Conservation (phyloP, 805 yeast genomes). For the Wickerhamiella brachini region DNA sequence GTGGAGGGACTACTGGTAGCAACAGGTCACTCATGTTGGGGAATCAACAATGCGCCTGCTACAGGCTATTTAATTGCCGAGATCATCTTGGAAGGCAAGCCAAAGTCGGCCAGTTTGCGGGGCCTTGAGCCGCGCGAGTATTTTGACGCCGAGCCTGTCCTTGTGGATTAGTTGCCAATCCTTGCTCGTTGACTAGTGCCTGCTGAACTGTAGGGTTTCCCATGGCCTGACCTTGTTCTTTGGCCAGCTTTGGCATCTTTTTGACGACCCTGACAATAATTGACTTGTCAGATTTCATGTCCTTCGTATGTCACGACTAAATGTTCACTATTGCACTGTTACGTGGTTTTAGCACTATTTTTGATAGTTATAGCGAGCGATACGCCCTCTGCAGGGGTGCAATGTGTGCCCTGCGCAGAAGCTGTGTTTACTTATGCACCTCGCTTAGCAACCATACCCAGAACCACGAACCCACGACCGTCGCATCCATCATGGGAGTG, state of each 20-base stretch:
- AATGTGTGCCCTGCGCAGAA: too few relatives aligned
- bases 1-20: constrained; percentile 67
- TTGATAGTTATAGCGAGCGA: too few relatives aligned
- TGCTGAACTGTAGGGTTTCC: too few relatives aligned
- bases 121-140: constrained; percentile 77
- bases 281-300: too few relatives aligned
- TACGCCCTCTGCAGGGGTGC: too few relatives aligned
- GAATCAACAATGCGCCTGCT: constrained; percentile 93
- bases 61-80: constrained; percentile 93
- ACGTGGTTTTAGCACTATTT: too few relatives aligned
- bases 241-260: too few relatives aligned
- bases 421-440: background rate
- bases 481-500: background rate
- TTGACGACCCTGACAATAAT: too few relatives aligned
- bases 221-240: too few relatives aligned
- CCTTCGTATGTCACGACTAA: too few relatives aligned
- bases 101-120: constrained; percentile 60
- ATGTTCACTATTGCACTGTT: too few relatives aligned
- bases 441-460: background rate
- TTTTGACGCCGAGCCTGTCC: constrained; percentile 35
- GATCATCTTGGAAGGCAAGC: constrained; percentile 68
- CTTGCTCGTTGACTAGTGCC: background rate
- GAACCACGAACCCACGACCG: background rate
- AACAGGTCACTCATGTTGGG: constrained; percentile 97
- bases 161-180: background rate